Evolutionary conservation across 1,284 basidiomycete species (phyloP).

Genomic region (Boletus hoseneyae): DNA sequence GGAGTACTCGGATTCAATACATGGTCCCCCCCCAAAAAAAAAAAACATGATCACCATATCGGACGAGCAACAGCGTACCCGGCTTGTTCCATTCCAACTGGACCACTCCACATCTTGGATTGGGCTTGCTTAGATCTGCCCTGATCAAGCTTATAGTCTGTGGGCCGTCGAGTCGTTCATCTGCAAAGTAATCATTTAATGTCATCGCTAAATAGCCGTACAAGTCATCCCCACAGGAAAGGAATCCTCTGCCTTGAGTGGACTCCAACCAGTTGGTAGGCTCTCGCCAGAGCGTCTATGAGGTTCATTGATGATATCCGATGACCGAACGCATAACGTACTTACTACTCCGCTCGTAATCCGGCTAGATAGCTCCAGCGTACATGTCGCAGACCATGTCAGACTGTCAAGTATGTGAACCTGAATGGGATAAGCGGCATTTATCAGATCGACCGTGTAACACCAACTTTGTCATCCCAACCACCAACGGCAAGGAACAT

Average conservation of each 20-base stretch:
- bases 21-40: not conserved
- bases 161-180: constrained; percentile 60
- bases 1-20: constrained; percentile 8
- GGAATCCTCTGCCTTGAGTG: constrained; percentile 75
- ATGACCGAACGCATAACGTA: constrained; percentile 27
- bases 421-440: constrained; percentile 36
- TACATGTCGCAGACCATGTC: constrained; percentile 72
- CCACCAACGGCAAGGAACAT: constrained; percentile 76
- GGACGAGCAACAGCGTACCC: constrained; percentile 67
- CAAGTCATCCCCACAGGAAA: constrained; percentile 62
- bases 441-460: not conserved
- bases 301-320: not conserved
- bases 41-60: constrained; percentile 49
- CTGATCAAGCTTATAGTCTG: constrained; percentile 48
- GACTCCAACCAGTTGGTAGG: constrained; percentile 76
- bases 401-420: constrained; percentile 75
- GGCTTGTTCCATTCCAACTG: constrained; percentile 78
- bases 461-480: constrained; percentile 76
- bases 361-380: constrained; percentile 57
- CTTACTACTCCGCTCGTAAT: constrained; percentile 56
- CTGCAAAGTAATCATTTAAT: constrained; percentile 35
- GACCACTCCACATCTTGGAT: constrained; percentile 59
- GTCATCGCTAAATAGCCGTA: not conserved
- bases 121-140: constrained; percentile 54
- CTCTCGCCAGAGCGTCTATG: constrained; percentile 76